A percentile compares a stretch with the other conserved stretches of the same genome.
Conservation (phyloP, 176 grass and related monocot genomes). For the Eragrostis nindensis region DNA sequence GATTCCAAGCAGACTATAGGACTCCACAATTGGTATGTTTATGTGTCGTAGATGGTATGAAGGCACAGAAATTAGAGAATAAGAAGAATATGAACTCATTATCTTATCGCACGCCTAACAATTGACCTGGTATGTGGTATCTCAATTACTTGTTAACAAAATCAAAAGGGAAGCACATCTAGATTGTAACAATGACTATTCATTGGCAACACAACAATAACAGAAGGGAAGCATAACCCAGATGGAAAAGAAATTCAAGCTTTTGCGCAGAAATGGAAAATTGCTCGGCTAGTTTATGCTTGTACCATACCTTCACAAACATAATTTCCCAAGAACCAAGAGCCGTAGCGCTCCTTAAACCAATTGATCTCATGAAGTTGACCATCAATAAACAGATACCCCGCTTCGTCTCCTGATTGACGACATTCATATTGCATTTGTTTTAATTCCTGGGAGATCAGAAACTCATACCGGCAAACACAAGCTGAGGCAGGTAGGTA, state of each 20-base stretch:
- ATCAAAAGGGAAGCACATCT: neutral
- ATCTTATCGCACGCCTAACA: neutral
- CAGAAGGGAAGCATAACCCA: neutral
- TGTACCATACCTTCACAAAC: conserved; percentile 76
- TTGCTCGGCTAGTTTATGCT: neutral
- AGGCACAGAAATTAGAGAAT: neutral
- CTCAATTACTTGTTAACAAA: neutral
- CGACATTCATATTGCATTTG: neutral
- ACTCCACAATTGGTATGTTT: neutral
- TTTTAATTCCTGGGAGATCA: neutral
- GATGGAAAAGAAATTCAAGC: neutral
- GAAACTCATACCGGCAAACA: neutral
- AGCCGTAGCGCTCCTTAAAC: conserved; percentile 88
- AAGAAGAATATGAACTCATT: neutral
- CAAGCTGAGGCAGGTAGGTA: neutral
- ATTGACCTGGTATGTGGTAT: neutral
- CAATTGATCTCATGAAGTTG: conserved; percentile 83
- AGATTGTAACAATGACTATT: neutral
- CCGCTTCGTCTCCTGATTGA: conserved; percentile 66
- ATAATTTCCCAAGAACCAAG: conserved; percentile 97
- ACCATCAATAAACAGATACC: conserved; percentile 62
- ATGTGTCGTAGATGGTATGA: conserved; percentile 6
- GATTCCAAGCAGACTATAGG: neutral
- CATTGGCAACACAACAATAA: neutral
- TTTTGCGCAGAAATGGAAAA: conserved; percentile 9